A percentile compares a stretch with the other conserved stretches of the same genome.
These are phyloP conservation scores for Dendrobium nobile DNA, from an alignment of 106 monocot species.

Conservation along the genomic window DNA sequence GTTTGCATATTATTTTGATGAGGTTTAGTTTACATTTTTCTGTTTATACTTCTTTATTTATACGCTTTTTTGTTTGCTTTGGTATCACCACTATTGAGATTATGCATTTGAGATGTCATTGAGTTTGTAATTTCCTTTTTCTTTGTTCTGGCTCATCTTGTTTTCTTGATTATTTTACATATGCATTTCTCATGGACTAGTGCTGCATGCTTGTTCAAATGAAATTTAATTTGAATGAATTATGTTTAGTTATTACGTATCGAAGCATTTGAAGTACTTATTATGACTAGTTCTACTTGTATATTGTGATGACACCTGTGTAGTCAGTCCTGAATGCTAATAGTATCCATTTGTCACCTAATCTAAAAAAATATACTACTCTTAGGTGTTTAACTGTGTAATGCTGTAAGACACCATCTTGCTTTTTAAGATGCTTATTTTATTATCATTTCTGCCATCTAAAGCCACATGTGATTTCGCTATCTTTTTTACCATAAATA, in stretches of 20 bases:
- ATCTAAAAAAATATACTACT: background rate
- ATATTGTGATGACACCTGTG: background rate
- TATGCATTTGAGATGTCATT: background rate
- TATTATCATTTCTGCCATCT: background rate
- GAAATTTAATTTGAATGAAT: background rate
- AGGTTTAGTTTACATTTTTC: background rate
- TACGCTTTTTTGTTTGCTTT: background rate
- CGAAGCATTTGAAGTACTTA: background rate
- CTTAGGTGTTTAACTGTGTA: background rate
- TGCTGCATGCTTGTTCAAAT: background rate
- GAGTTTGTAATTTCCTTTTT: background rate
- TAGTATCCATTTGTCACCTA: background rate
- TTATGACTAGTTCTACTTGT: background rate
- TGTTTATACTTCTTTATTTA: background rate
- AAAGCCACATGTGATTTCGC: background rate
- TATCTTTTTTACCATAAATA: background rate
- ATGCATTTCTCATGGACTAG: background rate
- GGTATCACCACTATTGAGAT: background rate
- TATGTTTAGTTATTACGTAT: background rate
- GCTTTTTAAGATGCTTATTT: background rate
- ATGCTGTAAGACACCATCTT: background rate
- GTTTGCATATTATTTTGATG: background rate
- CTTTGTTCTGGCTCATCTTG: background rate
- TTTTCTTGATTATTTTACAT: background rate
- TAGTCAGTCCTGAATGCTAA: background rate